phyloP scores from a whole-genome alignment of 768 basidiomycete genomes.

The Lentinula sp. region DNA sequence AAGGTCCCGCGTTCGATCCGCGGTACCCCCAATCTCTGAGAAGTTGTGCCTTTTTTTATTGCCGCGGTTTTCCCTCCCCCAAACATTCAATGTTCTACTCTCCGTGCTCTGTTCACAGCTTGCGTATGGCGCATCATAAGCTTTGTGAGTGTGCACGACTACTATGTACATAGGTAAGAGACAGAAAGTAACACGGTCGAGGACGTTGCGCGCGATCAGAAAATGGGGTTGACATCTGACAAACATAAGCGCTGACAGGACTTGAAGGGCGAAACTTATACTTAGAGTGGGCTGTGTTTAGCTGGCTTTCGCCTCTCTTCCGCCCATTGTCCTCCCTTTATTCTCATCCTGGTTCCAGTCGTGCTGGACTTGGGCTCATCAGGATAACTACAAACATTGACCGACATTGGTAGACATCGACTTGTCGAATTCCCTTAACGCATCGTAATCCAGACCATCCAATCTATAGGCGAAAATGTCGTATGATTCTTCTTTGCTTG shows the following conservation, averaged over 20 bases:
- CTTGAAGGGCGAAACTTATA: not conserved
- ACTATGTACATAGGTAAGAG: no score
- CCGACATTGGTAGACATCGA: not conserved
- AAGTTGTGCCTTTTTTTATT: no score
- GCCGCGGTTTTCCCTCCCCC: no score
- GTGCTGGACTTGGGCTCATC: not conserved
- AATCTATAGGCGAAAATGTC: not conserved
- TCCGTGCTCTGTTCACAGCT: no score
- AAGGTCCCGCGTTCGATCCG: slow-evolving; percentile 55
- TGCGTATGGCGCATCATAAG: no score
- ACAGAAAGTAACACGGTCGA: no score
- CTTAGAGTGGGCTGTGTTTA: not conserved
- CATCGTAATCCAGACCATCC: not conserved
- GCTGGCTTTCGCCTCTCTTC: not conserved
- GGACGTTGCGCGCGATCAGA: no score
- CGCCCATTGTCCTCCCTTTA: not conserved
- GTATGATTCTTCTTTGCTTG: slow-evolving; percentile 35
- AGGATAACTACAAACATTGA: not conserved
- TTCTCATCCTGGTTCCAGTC: not conserved
- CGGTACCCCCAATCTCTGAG: slow-evolving; percentile 34
- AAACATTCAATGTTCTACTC: no score
- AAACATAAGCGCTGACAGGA: not conserved
- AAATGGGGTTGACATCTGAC: not conserved
- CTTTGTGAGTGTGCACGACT: no score
- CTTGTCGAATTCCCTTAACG: not conserved